phyloP scores from a whole-genome alignment of 345 rosid species.

The Gossypium mustelinum region DNA sequence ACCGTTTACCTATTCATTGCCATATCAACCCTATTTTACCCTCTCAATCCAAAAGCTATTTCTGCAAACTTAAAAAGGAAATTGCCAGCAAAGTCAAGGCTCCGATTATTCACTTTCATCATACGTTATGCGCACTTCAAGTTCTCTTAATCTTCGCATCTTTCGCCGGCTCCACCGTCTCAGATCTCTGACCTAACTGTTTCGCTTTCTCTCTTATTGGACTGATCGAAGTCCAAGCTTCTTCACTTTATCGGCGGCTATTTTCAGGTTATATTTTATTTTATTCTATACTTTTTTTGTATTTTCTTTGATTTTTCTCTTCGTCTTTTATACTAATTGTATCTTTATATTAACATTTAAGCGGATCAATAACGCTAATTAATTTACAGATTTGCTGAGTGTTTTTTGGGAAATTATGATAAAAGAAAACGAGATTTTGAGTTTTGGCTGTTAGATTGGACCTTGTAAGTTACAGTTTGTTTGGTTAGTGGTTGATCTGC shows the following conservation, averaged over 20 bases:
- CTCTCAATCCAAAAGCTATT: too few relatives aligned
- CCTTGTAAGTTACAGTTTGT: not conserved
- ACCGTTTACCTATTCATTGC: too few relatives aligned
- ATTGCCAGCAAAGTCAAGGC: conserved; percentile 1
- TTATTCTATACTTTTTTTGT: not conserved
- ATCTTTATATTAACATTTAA: not conserved
- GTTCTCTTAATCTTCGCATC: conserved; percentile 33
- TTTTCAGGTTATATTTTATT: conserved; percentile 3
- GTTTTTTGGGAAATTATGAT: not conserved
- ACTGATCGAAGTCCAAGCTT: conserved; percentile 10
- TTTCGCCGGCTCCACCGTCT: conserved; percentile 14
- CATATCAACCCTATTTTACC: too few relatives aligned
- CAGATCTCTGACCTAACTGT: conserved; percentile 16
- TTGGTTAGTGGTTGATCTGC: not conserved
- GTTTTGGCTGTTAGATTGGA: not conserved
- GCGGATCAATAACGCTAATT: not conserved
- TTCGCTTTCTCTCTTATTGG: not conserved
- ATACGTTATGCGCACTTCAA: conserved; percentile 11
- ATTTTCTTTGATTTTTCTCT: conserved; percentile 18
- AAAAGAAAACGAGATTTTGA: not conserved
- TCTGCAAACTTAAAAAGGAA: not conserved
- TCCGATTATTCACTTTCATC: not conserved
- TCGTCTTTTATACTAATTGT: not conserved
- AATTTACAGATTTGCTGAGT: not conserved
- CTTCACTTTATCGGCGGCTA: not conserved